Conservation (phyloP, 164 flowering plant genomes). For the Liquidambar formosana region DNA sequence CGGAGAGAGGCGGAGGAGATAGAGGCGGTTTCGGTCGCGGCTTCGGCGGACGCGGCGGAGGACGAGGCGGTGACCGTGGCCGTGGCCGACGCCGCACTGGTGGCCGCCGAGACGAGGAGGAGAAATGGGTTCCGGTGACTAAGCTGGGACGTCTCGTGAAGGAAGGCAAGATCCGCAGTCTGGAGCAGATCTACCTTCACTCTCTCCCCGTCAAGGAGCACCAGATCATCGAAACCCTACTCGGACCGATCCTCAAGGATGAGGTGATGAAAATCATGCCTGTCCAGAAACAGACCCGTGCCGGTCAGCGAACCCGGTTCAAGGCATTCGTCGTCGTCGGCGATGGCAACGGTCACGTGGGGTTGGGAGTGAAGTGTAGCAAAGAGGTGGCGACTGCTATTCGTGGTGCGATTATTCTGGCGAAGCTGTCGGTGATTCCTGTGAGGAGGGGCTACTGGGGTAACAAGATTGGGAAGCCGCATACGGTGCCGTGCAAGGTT, state of each 20-base stretch:
- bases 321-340: conserved; percentile 91
- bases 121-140: conserved; percentile 81
- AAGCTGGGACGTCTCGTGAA: conserved; percentile 73
- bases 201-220: conserved; percentile 73
- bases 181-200: conserved; percentile 79
- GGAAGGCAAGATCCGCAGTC: conserved; percentile 46
- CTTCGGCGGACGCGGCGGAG: conserved; percentile 33
- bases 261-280: conserved; percentile 95
- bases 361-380: conserved; percentile 77
- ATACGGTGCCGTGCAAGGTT: conserved; percentile 84
- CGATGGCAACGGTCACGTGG: conserved; percentile 76
- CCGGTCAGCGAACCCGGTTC: conserved; percentile 82
- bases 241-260: conserved; percentile 61
- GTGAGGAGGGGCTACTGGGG: conserved; percentile 92
- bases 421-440: conserved; percentile 72
- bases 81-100: conserved; percentile 47
- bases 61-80: conserved; percentile 45
- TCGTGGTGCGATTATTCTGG: conserved; percentile 70
- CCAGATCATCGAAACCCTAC: conserved; percentile 60
- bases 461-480: conserved; percentile 84
- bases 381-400: conserved; percentile 89
- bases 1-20: conserved; percentile 61
- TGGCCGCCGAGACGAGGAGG: conserved; percentile 57
- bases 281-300: conserved; percentile 85
- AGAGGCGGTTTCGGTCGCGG: conserved; percentile 58